These are phyloP conservation scores for Bimuria novae-zelandiae DNA, from an alignment of 2,329 filamentous ascomycete genomes.

Conservation along the genomic window DNA sequence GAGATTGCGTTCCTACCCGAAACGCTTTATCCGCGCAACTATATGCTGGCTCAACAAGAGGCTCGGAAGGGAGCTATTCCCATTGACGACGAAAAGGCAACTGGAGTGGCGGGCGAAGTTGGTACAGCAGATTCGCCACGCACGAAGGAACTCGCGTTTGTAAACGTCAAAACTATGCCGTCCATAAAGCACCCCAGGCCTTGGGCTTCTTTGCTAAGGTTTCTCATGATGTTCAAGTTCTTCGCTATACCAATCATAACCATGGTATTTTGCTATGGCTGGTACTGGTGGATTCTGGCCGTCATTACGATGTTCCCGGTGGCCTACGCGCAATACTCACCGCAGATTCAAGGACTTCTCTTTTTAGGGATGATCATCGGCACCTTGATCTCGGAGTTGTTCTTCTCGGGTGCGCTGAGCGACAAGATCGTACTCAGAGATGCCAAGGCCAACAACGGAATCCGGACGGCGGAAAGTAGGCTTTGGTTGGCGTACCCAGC, in stretches of 20 bases:
- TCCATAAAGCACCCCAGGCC: slow-evolving; percentile 3
- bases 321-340: slow-evolving; percentile 1
- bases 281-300: slow-evolving; percentile 6
- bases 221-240: slow-evolving; percentile 6
- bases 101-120: background rate
- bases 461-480: background rate
- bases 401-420: slow-evolving; percentile 5
- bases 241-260: background rate
- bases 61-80: background rate
- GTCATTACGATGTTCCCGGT: slow-evolving; percentile 7
- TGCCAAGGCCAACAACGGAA: slow-evolving; percentile 2
- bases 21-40: slow-evolving; percentile 1
- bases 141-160: slow-evolving; percentile 3
- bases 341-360: slow-evolving; percentile 8
- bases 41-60: background rate
- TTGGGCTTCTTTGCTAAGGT: slow-evolving; percentile 2
- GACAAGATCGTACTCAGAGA: slow-evolving; percentile 1
- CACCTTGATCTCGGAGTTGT: slow-evolving; percentile 1
- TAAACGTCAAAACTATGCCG: background rate
- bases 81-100: background rate
- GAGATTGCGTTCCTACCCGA: slow-evolving; percentile 1
- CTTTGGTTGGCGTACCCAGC: slow-evolving; percentile 8
- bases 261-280: slow-evolving; percentile 3
- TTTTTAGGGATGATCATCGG: slow-evolving; percentile 2
- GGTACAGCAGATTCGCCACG: background rate